Conservation (phyloP, 192 early-diverging fungal genomes). For the Backusella luteola region DNA sequence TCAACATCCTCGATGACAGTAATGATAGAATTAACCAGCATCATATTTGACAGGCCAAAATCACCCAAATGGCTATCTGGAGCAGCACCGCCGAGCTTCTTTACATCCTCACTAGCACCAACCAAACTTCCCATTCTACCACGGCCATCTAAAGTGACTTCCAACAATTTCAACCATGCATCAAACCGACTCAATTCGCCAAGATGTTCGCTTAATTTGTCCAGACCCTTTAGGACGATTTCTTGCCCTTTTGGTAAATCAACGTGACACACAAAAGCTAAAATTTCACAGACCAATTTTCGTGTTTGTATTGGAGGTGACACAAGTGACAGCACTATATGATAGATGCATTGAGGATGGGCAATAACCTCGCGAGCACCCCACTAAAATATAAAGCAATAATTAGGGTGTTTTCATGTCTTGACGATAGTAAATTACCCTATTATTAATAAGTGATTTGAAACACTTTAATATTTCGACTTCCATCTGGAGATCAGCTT, state of each 20-base stretch:
- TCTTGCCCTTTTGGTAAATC: constrained; percentile 76
- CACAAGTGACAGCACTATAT: constrained; percentile 69
- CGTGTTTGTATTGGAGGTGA: constrained; percentile 73
- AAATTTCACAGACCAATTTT: constrained; percentile 71
- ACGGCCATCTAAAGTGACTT: constrained; percentile 75
- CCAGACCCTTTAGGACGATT: constrained; percentile 74
- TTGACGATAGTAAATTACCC: constrained; percentile 19
- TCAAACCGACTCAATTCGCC: constrained; percentile 65
- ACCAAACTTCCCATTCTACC: constrained; percentile 79
- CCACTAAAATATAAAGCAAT: constrained; percentile 49
- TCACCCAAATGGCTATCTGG: constrained; percentile 74
- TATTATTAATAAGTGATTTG: constrained; percentile 72
- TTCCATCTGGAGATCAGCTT: constrained; percentile 75
- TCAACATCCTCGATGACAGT: constrained; percentile 75
- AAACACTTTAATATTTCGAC: constrained; percentile 80
- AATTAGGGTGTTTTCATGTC: background rate
- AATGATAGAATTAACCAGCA: constrained; percentile 74
- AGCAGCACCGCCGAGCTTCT: constrained; percentile 51
- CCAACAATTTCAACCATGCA: constrained; percentile 76
- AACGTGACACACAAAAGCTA: constrained; percentile 75
- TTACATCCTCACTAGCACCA: constrained; percentile 70
- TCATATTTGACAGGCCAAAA: constrained; percentile 72
- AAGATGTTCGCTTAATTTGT: constrained; percentile 69
- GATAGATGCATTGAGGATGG: constrained; percentile 69
- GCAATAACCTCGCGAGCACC: constrained; percentile 75